Percentiles rank a stretch among this genome's conserved stretches.
Evolutionary conservation across 257 asterid genomes (phyloP).

Genomic region (Anisodus tanguticus): DNA sequence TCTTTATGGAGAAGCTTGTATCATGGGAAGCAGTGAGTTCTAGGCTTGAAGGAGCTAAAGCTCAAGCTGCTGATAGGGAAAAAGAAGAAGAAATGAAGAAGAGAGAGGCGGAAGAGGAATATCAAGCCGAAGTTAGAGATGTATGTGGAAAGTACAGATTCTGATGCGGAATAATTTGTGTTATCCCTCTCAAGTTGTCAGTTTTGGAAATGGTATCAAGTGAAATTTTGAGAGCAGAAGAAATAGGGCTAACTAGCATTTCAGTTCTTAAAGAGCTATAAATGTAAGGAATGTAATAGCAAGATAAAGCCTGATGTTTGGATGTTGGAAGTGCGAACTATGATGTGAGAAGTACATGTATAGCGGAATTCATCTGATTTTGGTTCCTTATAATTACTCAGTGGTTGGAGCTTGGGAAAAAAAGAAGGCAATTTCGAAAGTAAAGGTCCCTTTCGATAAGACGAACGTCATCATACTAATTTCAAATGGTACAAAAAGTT

Average conservation of each 20-base stretch:
- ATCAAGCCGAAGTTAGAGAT: constrained; percentile 36
- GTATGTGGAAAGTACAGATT: constrained; percentile 49
- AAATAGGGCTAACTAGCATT: background rate
- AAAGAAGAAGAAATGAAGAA: constrained; percentile 49
- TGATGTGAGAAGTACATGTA: background rate
- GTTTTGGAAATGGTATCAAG: background rate
- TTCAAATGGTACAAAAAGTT: background rate
- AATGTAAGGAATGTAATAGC: background rate
- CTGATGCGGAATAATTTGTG: constrained; percentile 50
- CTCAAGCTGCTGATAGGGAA: constrained; percentile 64
- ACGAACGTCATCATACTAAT: background rate
- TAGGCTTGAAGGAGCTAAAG: constrained; percentile 85
- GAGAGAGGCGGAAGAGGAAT: constrained; percentile 46
- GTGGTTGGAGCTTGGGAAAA: background rate
- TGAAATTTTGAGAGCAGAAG: background rate
- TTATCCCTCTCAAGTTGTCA: background rate
- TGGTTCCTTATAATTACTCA: background rate
- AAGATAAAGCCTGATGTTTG: background rate
- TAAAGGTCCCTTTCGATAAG: background rate
- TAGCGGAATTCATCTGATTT: constrained; percentile 3
- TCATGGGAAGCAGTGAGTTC: constrained; percentile 90
- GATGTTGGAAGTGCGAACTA: background rate
- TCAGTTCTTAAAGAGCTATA: background rate
- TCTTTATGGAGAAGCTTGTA: constrained; percentile 86
- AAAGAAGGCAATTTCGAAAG: no score